phyloP scores from a whole-genome alignment of 768 basidiomycete genomes.

The Melanogaster broomeanus region DNA sequence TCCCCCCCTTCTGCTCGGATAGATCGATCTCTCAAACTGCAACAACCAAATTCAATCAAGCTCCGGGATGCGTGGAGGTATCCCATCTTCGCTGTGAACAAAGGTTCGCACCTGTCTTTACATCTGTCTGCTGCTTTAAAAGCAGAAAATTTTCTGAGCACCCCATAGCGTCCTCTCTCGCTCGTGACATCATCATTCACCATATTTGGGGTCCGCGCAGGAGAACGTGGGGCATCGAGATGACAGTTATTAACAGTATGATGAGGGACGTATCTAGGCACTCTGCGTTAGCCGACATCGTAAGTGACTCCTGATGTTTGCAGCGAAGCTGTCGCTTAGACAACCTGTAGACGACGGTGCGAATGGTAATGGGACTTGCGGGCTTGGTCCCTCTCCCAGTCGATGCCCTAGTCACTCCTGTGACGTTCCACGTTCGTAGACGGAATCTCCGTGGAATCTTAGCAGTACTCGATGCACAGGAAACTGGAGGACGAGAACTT shows the following conservation, averaged over 20 bases:
- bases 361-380: slow-evolving; percentile 72
- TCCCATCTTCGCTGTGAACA: slow-evolving; percentile 61
- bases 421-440: slow-evolving; percentile 81
- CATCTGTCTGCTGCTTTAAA: neutral
- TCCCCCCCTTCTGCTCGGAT: slow-evolving; percentile 75
- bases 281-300: slow-evolving; percentile 82
- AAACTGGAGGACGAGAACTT: slow-evolving; percentile 78
- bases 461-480: slow-evolving; percentile 66
- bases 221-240: slow-evolving; percentile 92
- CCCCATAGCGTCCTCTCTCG: slow-evolving; percentile 36
- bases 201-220: slow-evolving; percentile 85
- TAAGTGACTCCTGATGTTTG: slow-evolving; percentile 34
- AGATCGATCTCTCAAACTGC: slow-evolving; percentile 63
- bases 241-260: slow-evolving; percentile 85
- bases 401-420: slow-evolving; percentile 92
- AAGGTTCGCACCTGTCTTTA: slow-evolving; percentile 46
- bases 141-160: neutral
- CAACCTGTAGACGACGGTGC: slow-evolving; percentile 43
- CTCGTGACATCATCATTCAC: slow-evolving; percentile 73
- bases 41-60: slow-evolving; percentile 53
- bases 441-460: slow-evolving; percentile 81
- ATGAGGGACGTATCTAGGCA: slow-evolving; percentile 84
- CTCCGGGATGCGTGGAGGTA: slow-evolving; percentile 77
- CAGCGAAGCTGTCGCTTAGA: slow-evolving; percentile 2
- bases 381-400: slow-evolving; percentile 85